Conservation (phyloP, 1,139 yeast genomes). For the Taphrina betulina region DNA sequence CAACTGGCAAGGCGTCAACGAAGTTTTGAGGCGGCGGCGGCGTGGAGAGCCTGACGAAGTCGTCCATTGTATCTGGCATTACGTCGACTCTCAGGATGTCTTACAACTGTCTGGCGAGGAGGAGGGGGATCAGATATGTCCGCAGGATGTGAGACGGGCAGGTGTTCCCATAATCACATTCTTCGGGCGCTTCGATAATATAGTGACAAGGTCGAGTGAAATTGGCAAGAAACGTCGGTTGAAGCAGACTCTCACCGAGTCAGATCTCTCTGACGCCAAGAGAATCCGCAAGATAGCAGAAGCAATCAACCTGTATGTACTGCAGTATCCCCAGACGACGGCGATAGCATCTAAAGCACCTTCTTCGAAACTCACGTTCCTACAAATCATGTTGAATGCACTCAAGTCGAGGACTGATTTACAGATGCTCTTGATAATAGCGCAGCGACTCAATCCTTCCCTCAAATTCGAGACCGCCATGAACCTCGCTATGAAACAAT, state of each 20-base stretch:
- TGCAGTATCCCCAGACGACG: slow-evolving; percentile 7
- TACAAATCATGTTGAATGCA: slow-evolving; percentile 5
- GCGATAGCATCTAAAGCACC: slow-evolving; percentile 16
- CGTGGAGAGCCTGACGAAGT: slow-evolving; percentile 25
- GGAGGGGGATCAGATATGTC: slow-evolving; percentile 7
- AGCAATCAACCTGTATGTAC: slow-evolving; percentile 33
- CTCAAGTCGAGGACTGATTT: background rate
- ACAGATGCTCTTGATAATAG: slow-evolving; percentile 22
- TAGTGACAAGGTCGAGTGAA: slow-evolving; percentile 15
- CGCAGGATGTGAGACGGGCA: background rate
- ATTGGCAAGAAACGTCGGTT: slow-evolving; percentile 12
- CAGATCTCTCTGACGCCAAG: slow-evolving; percentile 8
- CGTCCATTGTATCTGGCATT: slow-evolving; percentile 29
- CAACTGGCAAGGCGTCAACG: slow-evolving; percentile 15
- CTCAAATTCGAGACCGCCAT: slow-evolving; percentile 22
- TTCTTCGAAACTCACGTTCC: slow-evolving; percentile 16
- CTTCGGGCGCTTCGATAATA: slow-evolving; percentile 28
- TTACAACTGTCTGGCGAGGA: slow-evolving; percentile 1
- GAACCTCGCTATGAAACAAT: slow-evolving; percentile 24
- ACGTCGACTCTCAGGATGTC: slow-evolving; percentile 24
- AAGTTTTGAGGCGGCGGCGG: slow-evolving; percentile 10
- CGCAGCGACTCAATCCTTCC: slow-evolving; percentile 24
- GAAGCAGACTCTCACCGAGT: background rate
- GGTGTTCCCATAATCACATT: slow-evolving; percentile 24
- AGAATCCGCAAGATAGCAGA: slow-evolving; percentile 34